phyloP scores from a whole-genome alignment of 1,284 basidiomycete genomes.

The Trichosporon faecale region DNA sequence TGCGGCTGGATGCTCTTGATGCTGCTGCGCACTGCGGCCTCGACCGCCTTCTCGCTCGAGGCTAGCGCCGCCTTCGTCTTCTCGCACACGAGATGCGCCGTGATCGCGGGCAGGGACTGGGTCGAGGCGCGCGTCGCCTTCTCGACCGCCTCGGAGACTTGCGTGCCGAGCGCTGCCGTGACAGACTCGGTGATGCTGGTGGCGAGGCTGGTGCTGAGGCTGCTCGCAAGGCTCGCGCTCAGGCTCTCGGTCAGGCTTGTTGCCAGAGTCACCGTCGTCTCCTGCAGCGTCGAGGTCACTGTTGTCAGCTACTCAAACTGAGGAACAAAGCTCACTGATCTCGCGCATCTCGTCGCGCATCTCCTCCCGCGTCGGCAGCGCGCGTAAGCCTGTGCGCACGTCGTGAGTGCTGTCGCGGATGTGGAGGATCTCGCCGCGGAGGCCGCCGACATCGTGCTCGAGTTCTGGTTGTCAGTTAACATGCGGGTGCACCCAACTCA shows the following conservation, averaged over 20 bases:
- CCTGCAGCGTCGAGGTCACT: conserved; percentile 28
- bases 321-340: conserved; percentile 24
- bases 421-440: not conserved
- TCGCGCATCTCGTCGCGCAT: conserved; percentile 33
- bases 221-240: not conserved
- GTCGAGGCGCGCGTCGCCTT: not conserved
- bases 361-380: conserved; percentile 35
- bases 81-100: conserved; percentile 1
- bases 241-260: not conserved
- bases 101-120: not conserved
- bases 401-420: conserved; percentile 37
- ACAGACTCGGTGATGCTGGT: not conserved
- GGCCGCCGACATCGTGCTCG: not conserved
- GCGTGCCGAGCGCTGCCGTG: not conserved
- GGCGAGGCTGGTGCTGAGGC: not conserved
- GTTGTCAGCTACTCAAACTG: not conserved
- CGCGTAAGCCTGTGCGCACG: conserved; percentile 27
- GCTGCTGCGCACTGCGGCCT: not conserved
- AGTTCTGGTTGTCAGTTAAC: conserved; percentile 16
- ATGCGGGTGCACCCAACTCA: not conserved
- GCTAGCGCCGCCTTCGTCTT: conserved; percentile 13
- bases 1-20: not conserved
- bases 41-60: conserved; percentile 4
- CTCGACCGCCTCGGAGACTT: not conserved
- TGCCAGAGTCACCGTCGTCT: conserved; percentile 15